phyloP scores from a whole-genome alignment of 2,329 filamentous ascomycete genomes.

The Fusarium staphyleae region DNA sequence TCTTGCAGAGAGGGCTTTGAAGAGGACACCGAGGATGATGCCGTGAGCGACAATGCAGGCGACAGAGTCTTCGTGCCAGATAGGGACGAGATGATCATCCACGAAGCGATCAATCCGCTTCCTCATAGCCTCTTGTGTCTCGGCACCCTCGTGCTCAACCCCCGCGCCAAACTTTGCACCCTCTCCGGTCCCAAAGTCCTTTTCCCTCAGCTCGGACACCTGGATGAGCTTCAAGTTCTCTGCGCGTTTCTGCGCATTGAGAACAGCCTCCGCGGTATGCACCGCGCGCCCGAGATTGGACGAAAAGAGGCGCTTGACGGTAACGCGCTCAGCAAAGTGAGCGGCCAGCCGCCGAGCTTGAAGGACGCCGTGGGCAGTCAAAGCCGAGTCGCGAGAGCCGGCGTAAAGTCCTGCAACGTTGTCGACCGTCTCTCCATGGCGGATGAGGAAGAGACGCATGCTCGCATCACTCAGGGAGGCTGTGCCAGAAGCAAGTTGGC shows the following conservation, averaged over 20 bases:
- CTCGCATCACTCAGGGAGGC: conserved; percentile 30
- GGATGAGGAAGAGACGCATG: conserved; percentile 72
- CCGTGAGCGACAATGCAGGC: conserved; percentile 76
- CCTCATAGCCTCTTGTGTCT: conserved; percentile 73
- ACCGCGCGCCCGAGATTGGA: conserved; percentile 79
- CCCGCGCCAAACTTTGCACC: conserved; percentile 62
- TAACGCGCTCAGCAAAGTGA: conserved; percentile 57
- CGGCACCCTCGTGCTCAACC: conserved; percentile 59
- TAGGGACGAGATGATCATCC: conserved; percentile 65
- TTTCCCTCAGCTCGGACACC: conserved; percentile 66
- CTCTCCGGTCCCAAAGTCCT: conserved; percentile 76
- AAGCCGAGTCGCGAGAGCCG: conserved; percentile 77
- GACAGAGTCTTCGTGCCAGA: conserved; percentile 42
- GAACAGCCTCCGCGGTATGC: conserved; percentile 73
- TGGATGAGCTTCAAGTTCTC: conserved; percentile 32
- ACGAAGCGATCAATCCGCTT: conserved; percentile 71
- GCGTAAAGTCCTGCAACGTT: conserved; percentile 83
- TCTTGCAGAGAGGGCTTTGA: conserved; percentile 65
- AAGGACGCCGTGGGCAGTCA: conserved; percentile 82
- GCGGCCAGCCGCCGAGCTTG: conserved; percentile 76
- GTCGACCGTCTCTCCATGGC: conserved; percentile 90
- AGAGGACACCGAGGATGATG: conserved; percentile 75
- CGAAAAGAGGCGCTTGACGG: conserved; percentile 72
- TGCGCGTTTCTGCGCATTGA: conserved; percentile 57
- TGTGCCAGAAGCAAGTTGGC: conserved; percentile 28